Conservation (phyloP, 805 yeast species). For the Wickerhamomyces canadensis region DNA sequence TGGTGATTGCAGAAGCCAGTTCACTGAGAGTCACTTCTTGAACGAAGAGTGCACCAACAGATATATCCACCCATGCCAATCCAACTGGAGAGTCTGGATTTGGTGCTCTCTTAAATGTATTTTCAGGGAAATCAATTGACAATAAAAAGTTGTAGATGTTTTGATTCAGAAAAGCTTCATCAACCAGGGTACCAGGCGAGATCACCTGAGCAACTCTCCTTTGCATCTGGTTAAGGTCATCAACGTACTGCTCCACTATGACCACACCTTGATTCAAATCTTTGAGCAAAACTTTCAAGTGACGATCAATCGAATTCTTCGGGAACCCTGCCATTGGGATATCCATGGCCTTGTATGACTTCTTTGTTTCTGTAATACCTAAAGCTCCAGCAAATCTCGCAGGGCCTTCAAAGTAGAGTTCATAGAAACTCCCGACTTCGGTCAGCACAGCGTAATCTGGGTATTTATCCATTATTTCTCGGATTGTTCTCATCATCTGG, state of each 20-base stretch:
- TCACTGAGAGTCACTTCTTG: conserved; percentile 57
- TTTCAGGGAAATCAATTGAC: conserved; percentile 56
- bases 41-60: conserved; percentile 73
- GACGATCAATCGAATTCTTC: conserved; percentile 58
- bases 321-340: conserved; percentile 95
- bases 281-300: conserved; percentile 67
- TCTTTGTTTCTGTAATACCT: conserved; percentile 64
- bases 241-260: conserved; percentile 62
- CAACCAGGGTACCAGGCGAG: conserved; percentile 90
- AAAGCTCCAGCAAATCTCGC: conserved; percentile 61
- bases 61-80: conserved; percentile 82
- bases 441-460: conserved; percentile 57
- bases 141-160: conserved; percentile 66
- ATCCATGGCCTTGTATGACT: conserved; percentile 36
- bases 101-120: conserved; percentile 33
- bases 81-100: conserved; percentile 49
- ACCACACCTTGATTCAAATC: conserved; percentile 71
- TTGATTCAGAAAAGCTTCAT: conserved; percentile 75
- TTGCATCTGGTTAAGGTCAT: conserved; percentile 29
- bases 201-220: conserved; percentile 76
- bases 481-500: conserved; percentile 30
- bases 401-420: conserved; percentile 87
- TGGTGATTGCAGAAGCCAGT: conserved; percentile 62
- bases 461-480: conserved; percentile 38
- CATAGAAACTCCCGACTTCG: conserved; percentile 86